Evolutionary conservation across 148 eudicot genomes (phyloP).

Genomic region (Silene conica): DNA sequence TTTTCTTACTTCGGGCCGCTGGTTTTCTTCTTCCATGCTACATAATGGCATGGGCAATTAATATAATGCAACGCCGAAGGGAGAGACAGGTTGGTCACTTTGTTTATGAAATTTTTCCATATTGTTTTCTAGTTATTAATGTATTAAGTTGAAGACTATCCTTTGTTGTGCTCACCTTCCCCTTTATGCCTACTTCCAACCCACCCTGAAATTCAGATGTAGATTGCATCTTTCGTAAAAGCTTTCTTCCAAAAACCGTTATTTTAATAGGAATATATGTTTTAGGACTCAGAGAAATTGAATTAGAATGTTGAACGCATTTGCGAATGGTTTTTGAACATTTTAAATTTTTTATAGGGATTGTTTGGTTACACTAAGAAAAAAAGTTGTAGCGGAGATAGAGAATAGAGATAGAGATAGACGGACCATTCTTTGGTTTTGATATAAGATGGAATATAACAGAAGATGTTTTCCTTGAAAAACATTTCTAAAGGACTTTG

Average conservation of each 20-base stretch:
- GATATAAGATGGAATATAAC: neutral
- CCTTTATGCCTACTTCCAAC: neutral
- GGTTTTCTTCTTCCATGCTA: constrained; percentile 88
- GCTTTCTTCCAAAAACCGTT: neutral
- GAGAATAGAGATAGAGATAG: too few species aligned
- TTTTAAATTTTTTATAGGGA: neutral
- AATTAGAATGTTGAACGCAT: neutral
- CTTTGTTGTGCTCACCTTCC: neutral
- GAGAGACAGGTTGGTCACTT: constrained; percentile 57
- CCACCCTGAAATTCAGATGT: neutral
- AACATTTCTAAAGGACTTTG: neutral
- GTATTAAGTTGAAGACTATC: neutral
- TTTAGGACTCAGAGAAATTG: neutral
- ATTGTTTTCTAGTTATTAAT: neutral
- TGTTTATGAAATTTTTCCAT: neutral
- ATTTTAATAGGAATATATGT: neutral
- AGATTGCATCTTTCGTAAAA: neutral
- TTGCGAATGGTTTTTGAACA: neutral
- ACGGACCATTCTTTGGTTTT: neutral
- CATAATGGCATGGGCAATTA: constrained; percentile 80
- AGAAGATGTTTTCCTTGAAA: neutral
- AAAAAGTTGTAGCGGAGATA: too few species aligned
- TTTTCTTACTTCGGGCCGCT: constrained; percentile 76
- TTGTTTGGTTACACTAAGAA: too few species aligned
- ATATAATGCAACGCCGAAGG: constrained; percentile 64